Base-by-base conservation (phyloP, 2,329 filamentous ascomycete species). In the Botrytis medusae region DNA sequence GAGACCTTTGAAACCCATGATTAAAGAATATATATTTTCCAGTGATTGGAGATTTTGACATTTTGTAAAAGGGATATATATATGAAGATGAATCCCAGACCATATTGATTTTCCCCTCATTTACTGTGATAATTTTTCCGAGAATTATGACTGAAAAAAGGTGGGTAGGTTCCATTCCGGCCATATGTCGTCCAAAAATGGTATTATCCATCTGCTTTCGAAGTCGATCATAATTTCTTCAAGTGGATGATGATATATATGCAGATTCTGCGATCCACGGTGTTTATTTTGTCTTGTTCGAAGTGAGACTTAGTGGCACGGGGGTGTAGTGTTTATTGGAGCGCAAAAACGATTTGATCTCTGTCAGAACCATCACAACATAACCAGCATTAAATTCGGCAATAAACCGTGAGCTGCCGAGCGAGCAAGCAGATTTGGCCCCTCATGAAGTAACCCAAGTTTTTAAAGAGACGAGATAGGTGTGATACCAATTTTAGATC, bases 1-100 rank as follows among this genome's bases (percentile, higher is more conserved):
- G 4, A 70, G 68, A 14, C 40, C 20, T 70, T 61, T 57, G 42
- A 60, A 9, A 32, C 40, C 68, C 68, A 70, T 70, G 40, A 46
- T 61, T 34, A 7, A 22, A 6, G 32, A 61, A 61, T 22, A 40
- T 40, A 5, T 61, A 61, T 12, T 25, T 37, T 40, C 10, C 12
- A 16, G 9, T 32, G 62, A 46, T 20, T 42, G 20, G n/a, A 64
- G 20, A 46, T 22, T 25, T 4, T 44, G 4, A 29, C 7, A 46
- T 46, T 7, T 25, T 46, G 42, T 29, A 29, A 42, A 32, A 64
- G 7, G 5, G 20, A 20, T 22, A 22, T 64, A 32, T 34, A 64
- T 32, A 44, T 48, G 32, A 46, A 32, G 42, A 64, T 46, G 3
- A 10, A 46, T 22, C 18, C 22, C 12, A 4, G 25, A 44, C 1